Percentiles rank a stretch among this genome's conserved stretches.
Conservation (phyloP, 805 yeast genomes). For the Hanseniaspora meyeri region DNA sequence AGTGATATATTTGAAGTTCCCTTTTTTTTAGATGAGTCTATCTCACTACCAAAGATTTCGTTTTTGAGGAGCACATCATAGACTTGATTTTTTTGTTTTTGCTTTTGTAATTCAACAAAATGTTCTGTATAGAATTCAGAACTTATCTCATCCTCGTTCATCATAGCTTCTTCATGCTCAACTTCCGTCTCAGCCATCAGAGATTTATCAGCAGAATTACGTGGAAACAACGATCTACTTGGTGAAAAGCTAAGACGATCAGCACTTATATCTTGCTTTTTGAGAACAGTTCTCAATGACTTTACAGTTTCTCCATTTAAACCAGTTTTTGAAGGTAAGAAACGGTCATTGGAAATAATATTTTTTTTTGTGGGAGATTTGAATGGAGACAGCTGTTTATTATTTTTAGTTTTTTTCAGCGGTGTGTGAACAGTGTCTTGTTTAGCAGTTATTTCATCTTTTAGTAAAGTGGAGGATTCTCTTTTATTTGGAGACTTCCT, state of each 20-base stretch:
- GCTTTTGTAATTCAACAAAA: slow-evolving; percentile 32
- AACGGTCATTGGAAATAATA: slow-evolving; percentile 61
- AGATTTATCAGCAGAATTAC: slow-evolving; percentile 3
- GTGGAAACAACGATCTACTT: not conserved
- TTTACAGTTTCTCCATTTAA: slow-evolving; percentile 60
- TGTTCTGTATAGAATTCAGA: slow-evolving; percentile 9
- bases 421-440: not conserved
- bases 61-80: slow-evolving; percentile 77
- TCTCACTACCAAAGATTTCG: slow-evolving; percentile 81
- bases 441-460: not conserved
- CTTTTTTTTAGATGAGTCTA: slow-evolving; percentile 31
- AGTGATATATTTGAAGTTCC: slow-evolving; percentile 13
- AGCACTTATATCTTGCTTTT: slow-evolving; percentile 40
- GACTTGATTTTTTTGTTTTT: slow-evolving; percentile 74
- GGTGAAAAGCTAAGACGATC: slow-evolving; percentile 15
- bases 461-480: not conserved
- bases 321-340: slow-evolving; percentile 78
- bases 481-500: slow-evolving; percentile 2
- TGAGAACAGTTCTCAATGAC: slow-evolving; percentile 3
- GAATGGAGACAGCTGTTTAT: slow-evolving; percentile 6
- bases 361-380: not conserved
- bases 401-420: slow-evolving; percentile 1
- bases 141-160: slow-evolving; percentile 17
- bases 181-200: slow-evolving; percentile 3
- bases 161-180: slow-evolving; percentile 14